phyloP scores from a whole-genome alignment of 352 stramenopile species.

The Saprolegnia parasitica region DNA sequence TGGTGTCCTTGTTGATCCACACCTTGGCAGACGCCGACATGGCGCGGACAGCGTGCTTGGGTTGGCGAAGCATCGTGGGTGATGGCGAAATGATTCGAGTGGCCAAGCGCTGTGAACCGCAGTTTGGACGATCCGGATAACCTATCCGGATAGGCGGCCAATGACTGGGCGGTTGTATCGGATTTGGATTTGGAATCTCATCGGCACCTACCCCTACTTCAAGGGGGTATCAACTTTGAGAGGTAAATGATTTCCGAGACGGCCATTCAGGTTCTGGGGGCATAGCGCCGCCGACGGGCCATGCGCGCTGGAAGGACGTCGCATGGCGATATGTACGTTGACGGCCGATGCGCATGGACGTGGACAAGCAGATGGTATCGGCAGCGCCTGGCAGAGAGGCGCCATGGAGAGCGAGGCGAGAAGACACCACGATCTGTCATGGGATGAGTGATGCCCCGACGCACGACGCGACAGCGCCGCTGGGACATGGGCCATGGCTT shows the following conservation, averaged over 20 bases:
- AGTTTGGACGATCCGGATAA: constrained; percentile 16
- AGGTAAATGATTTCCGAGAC: constrained; percentile 2
- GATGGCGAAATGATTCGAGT: constrained; percentile 20
- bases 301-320: no score
- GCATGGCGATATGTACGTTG: no score
- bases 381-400: no score
- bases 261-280: background rate
- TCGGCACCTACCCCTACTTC: constrained; percentile 20
- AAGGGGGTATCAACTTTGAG: constrained; percentile 3
- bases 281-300: no score
- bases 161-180: constrained; percentile 1
- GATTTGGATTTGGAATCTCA: no score
- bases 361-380: no score
- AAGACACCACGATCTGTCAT: no score
- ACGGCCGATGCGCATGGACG: no score
- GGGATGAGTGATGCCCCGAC: no score
- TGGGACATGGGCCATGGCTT: no score
- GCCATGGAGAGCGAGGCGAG: no score
- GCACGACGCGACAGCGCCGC: no score
- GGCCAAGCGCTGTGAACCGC: constrained; percentile 13
- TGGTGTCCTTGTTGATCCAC: constrained; percentile 99
- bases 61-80: constrained; percentile 25
- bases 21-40: constrained; percentile 97
- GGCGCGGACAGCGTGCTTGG: constrained; percentile 37
- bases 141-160: constrained; percentile 5